Evolutionary conservation across 208 protist genomes (phyloP).

Genomic region (Crithidia sp.): DNA sequence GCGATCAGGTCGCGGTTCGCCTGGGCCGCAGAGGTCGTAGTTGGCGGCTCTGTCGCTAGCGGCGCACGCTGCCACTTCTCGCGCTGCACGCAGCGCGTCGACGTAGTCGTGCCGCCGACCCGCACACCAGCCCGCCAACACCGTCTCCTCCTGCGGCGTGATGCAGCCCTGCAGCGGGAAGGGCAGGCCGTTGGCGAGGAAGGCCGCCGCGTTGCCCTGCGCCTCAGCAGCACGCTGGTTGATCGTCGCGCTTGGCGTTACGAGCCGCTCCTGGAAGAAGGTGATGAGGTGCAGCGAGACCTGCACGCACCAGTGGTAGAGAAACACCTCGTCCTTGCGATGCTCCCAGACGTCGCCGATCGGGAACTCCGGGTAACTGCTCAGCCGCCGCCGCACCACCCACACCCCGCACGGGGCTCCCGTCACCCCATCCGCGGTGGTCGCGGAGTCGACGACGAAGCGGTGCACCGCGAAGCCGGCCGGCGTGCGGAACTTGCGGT

Average conservation of each 20-base stretch:
- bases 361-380: constrained; percentile 60
- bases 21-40: too few relatives aligned
- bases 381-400: constrained; percentile 37
- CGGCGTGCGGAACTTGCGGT: constrained; percentile 41
- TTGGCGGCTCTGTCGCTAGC: too few relatives aligned
- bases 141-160: constrained; percentile 73
- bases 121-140: constrained; percentile 51
- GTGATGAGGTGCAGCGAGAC: constrained; percentile 76
- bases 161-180: constrained; percentile 57
- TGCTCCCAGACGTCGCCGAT: constrained; percentile 48
- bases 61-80: too few relatives aligned
- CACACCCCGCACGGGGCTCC: constrained; percentile 31
- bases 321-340: constrained; percentile 74
- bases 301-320: constrained; percentile 85
- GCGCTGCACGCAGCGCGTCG: too few relatives aligned
- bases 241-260: constrained; percentile 67
- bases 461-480: constrained; percentile 33
- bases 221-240: constrained; percentile 58
- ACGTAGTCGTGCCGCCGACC: constrained; percentile 87
- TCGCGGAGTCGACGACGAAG: constrained; percentile 28
- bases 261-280: constrained; percentile 80
- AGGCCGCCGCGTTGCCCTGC: constrained; percentile 11
- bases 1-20: constrained; percentile 33
- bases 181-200: constrained; percentile 17
- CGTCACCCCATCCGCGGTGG: constrained; percentile 2